Base-by-base conservation (phyloP, 2,329 filamentous ascomycete species). In the Neospermospora avenae region DNA sequence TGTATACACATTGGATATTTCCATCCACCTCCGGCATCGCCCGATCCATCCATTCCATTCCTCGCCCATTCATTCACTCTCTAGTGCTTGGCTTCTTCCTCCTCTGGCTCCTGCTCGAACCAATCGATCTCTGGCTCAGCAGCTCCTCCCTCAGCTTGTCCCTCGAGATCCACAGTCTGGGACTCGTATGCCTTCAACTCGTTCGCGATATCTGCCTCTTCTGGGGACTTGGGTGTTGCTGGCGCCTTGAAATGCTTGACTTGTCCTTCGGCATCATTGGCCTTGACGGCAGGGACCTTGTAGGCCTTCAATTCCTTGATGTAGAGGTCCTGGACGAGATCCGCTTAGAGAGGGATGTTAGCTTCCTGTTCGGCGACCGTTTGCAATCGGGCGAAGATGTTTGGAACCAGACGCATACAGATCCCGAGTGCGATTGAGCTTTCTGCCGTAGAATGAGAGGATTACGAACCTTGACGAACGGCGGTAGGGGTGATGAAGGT, bases 311-410 rank as follows among this genome's bases (percentile, higher is more conserved):
- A 87, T 80, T 98, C 93, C 77, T 88, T 89, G 71, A 99, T 87
- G 84, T 99, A 99, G 74, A 99, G 85, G 76, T 98, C 93, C 80
- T 98, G 95, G 72, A 99, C 91, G 73, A 96, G 86, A 78, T 99
- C 95, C 86, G 91, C 95, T 98, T 24, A 28, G 34, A 37, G 48
- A 53, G 52, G 49, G 34, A 41, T 59, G 56, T 68, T 67, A 70
- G 68, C 63, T 61, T 53, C n/a, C 18, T 24, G 48, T 28, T 51
- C 31, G 18, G 16, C 0, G 22, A 24, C 8, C 35, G 18, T 16
- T 18, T 37, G n/a, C 6, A 11, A 35, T 18, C 31, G 35, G 14
- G 13, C 48, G 34, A 13, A 37, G 18, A 10, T 4, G 13, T 18
- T 28, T 13, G 13, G 18, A 10, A 14, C 11, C 28, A 51, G 11